Evolutionary conservation across 2,329 filamentous ascomycete species (phyloP).

Genomic region (Juglanconis oblonga): DNA sequence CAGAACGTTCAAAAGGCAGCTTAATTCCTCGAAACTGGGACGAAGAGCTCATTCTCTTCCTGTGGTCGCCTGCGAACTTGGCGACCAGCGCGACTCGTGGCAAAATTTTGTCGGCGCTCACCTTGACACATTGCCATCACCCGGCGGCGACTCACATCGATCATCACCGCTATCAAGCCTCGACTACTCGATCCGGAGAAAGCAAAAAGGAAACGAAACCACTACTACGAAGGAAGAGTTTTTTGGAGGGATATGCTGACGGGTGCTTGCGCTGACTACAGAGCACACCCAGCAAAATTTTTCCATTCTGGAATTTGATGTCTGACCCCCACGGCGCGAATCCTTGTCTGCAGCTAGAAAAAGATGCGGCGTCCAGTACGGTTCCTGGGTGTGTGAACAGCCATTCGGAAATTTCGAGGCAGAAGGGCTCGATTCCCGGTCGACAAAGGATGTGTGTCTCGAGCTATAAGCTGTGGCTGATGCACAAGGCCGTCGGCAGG

Average conservation of each 20-base stretch:
- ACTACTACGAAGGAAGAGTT: not conserved
- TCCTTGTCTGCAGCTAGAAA: conserved; percentile 17
- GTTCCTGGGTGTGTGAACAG: conserved; percentile 1
- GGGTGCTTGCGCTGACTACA: not conserved
- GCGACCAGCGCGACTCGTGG: conserved; percentile 12
- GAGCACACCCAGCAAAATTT: not conserved
- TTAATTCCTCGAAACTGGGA: not conserved
- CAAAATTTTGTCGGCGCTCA: not conserved
- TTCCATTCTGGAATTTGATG: conserved; percentile 1
- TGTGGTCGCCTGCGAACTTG: not conserved
- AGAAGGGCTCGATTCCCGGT: not conserved
- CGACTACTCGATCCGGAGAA: not conserved
- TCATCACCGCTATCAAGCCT: not conserved
- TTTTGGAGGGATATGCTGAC: not conserved
- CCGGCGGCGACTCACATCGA: not conserved
- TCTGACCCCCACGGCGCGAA: conserved; percentile 16
- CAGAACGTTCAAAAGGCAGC: conserved; percentile 8
- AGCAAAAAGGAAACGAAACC: not conserved
- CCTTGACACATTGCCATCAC: not conserved
- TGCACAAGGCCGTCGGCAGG: not conserved
- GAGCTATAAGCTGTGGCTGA: not conserved
- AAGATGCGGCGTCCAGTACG: conserved; percentile 11
- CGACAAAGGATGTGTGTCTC: not conserved
- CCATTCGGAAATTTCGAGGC: not conserved
- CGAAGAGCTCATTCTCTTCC: not conserved